Conservation (phyloP, 768 basidiomycete genomes). For the Porphyrellus cyaneotinctus region DNA sequence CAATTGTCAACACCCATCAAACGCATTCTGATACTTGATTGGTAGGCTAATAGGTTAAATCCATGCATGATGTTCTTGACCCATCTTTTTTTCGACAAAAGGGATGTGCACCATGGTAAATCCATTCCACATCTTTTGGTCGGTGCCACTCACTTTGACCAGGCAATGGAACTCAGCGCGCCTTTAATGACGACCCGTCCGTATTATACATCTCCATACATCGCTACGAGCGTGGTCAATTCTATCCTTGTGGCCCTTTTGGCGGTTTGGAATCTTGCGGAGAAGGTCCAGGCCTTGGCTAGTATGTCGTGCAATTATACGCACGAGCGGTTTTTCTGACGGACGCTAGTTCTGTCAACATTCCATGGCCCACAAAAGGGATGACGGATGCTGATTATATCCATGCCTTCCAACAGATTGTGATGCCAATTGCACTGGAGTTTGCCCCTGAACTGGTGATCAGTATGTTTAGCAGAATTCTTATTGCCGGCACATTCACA, state of each 20-base stretch:
- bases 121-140: not conserved
- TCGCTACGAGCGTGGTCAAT: slow-evolving; percentile 86
- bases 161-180: slow-evolving; percentile 97
- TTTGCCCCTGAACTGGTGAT: slow-evolving; percentile 96
- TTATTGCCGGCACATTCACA: not conserved
- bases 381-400: slow-evolving; percentile 97
- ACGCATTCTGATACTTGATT: slow-evolving; percentile 89
- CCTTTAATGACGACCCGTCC: slow-evolving; percentile 89
- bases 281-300: slow-evolving; percentile 78
- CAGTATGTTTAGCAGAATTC: slow-evolving; percentile 49
- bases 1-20: slow-evolving; percentile 66
- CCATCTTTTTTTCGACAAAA: slow-evolving; percentile 29
- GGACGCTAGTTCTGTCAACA: slow-evolving; percentile 76
- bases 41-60: slow-evolving; percentile 52
- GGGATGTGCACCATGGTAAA: slow-evolving; percentile 94
- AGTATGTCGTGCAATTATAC: slow-evolving; percentile 47
- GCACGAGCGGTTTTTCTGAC: slow-evolving; percentile 6
- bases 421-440: slow-evolving; percentile 97
- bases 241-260: slow-evolving; percentile 91
- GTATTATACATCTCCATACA: slow-evolving; percentile 95
- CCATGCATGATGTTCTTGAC: not conserved
- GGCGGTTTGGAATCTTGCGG: slow-evolving; percentile 86
- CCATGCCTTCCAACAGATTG: slow-evolving; percentile 90
- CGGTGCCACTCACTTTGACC: slow-evolving; percentile 11
- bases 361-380: slow-evolving; percentile 86